These are phyloP conservation scores for Debaryomyces prosopidis DNA, from an alignment of 805 yeast genomes.

Conservation along the genomic window DNA sequence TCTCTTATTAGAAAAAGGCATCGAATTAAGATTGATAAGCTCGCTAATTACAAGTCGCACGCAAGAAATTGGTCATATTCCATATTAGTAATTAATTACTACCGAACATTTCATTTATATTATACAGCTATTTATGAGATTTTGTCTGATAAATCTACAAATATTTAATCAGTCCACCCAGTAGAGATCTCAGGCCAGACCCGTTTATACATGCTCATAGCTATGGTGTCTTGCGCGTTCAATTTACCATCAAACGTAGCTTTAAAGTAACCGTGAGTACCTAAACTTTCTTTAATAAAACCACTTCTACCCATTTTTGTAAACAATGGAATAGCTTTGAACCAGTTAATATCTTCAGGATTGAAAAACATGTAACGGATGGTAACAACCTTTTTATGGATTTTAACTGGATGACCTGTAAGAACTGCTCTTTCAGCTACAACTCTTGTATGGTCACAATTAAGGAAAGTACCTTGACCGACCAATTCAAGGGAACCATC, in stretches of 20 bases:
- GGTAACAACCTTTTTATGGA: slow-evolving; percentile 89
- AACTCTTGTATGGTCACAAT: slow-evolving; percentile 81
- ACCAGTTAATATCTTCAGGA: slow-evolving; percentile 83
- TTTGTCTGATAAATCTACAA: not conserved
- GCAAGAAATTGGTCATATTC: too few relatives aligned
- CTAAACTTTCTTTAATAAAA: slow-evolving; percentile 89
- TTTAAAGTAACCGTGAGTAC: slow-evolving; percentile 98
- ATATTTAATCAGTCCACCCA: slow-evolving; percentile 27
- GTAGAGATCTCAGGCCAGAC: slow-evolving; percentile 74
- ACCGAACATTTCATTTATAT: not conserved
- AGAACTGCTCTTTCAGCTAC: slow-evolving; percentile 84
- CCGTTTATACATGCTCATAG: slow-evolving; percentile 91
- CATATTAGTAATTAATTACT: too few relatives aligned
- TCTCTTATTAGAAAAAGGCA: too few relatives aligned
- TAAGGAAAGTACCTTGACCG: slow-evolving; percentile 88
- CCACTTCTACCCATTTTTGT: slow-evolving; percentile 94
- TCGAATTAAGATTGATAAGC: too few relatives aligned
- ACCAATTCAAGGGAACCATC: slow-evolving; percentile 63
- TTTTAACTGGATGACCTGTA: slow-evolving; percentile 94
- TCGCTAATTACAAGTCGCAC: too few relatives aligned
- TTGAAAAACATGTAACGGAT: slow-evolving; percentile 97
- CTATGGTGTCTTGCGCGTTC: slow-evolving; percentile 89
- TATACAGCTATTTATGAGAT: not conserved
- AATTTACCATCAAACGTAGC: slow-evolving; percentile 91
- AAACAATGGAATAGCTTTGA: slow-evolving; percentile 87